A percentile compares a stretch with the other conserved stretches of the same genome.
Evolutionary conservation across 495 filamentous ascomycete species (phyloP).

Genomic region (Jackrogersella multiformis): DNA sequence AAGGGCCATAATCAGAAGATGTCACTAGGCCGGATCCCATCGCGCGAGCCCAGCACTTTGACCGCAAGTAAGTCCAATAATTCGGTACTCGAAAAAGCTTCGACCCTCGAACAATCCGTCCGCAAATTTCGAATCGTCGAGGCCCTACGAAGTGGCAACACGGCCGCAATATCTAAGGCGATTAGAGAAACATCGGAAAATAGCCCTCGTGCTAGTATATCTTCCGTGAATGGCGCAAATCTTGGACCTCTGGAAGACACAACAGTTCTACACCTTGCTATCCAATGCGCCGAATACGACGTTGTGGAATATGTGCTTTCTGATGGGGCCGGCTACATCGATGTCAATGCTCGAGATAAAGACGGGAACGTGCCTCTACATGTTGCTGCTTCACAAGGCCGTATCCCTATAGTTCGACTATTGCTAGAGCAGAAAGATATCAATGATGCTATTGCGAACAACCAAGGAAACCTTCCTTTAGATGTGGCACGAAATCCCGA

Average conservation of each 20-base stretch:
- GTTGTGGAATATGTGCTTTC: slow-evolving; percentile 96
- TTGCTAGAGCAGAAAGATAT: slow-evolving; percentile 80
- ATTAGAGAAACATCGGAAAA: slow-evolving; percentile 72
- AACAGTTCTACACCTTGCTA: slow-evolving; percentile 88
- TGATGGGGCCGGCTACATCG: slow-evolving; percentile 68
- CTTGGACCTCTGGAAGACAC: slow-evolving; percentile 73
- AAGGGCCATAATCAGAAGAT: slow-evolving; percentile 54
- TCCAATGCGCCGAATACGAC: slow-evolving; percentile 95
- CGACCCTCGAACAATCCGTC: slow-evolving; percentile 91
- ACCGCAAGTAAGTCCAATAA: slow-evolving; percentile 44
- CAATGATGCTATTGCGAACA: slow-evolving; percentile 92
- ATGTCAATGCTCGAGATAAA: slow-evolving; percentile 88
- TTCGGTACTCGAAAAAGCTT: slow-evolving; percentile 50
- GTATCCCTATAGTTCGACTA: slow-evolving; percentile 78
- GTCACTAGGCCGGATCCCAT: slow-evolving; percentile 54
- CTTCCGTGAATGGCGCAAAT: slow-evolving; percentile 59
- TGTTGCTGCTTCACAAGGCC: slow-evolving; percentile 82
- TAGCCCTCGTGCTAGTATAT: slow-evolving; percentile 60
- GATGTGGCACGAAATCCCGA: slow-evolving; percentile 91
- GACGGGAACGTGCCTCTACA: slow-evolving; percentile 96
- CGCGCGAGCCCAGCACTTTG: slow-evolving; percentile 38
- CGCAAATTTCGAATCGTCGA: slow-evolving; percentile 94
- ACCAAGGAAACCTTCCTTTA: slow-evolving; percentile 83
- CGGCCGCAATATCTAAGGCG: slow-evolving; percentile 85
- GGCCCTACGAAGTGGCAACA: slow-evolving; percentile 87